Base-by-base conservation (phyloP, 345 rosid species). In the Acer campestre region DNA sequence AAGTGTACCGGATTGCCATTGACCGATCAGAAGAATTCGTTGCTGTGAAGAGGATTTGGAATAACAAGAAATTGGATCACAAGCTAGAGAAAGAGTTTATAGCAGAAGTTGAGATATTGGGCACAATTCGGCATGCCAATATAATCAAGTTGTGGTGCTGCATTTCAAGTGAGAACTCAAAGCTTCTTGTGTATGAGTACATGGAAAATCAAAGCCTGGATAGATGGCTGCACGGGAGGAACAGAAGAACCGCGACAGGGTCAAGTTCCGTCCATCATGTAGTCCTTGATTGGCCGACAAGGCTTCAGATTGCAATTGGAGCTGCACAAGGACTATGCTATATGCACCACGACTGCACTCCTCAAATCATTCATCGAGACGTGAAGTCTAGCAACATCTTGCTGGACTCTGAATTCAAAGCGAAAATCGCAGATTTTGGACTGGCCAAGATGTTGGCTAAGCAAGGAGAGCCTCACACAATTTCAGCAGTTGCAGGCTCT, bases 401-500 rank as follows among this genome's bases (percentile, higher is more conserved):
- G 83, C 75, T 95, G 62, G 98, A 95, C 78, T 92, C 89, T 25
- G 88, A 85, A 71, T 93, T 92, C 82, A 83, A 86, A 49, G 92
- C 99, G 7, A 88, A 84, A 75, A 90, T 95, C 35, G 97, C 99
- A 0, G 99, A 96, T 83, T 96, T 96, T 48, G 99, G 99, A 66
- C 85, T 96, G 44, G 99, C 98, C 11, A 96, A 90, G 82, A 73
- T 90, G 74, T 77, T 91, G 88, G 78, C 80, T 5, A 90, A 85
- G 85, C 87, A 86, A 10, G 94, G 91, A 64, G 89, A 87, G 61
- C 82, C 85, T 61, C 93, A 88, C 76, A 90, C 95, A 8, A 85
- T 96, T 93, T 96, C 99, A 10, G 79, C 89, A 31, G 90, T 96
- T 67, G 99, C 97, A 17, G 99, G 99, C 71, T 91, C 99, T 16